Conservation (phyloP, 768 basidiomycete genomes). For the Leccinum arenicola region DNA sequence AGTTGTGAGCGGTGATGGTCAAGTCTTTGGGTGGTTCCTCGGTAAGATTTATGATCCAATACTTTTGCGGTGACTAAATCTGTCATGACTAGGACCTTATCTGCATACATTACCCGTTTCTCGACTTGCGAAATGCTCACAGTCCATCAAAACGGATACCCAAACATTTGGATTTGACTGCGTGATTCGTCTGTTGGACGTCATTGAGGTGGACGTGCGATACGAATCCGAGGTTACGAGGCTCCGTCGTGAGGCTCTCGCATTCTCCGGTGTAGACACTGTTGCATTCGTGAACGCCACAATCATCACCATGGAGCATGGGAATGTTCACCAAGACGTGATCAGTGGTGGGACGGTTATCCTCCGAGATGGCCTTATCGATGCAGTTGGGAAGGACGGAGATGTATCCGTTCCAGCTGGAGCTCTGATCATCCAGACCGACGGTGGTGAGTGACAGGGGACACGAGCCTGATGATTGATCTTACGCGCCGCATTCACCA, state of each 20-base stretch:
- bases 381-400: constrained; percentile 39
- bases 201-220: constrained; percentile 55
- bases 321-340: constrained; percentile 46
- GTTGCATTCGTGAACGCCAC: constrained; percentile 69
- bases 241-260: constrained; percentile 50
- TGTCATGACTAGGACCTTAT: constrained; percentile 18
- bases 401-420: constrained; percentile 35
- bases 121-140: constrained; percentile 46
- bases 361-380: constrained; percentile 56
- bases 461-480: background rate
- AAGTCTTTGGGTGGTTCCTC: constrained; percentile 69
- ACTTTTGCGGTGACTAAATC: background rate
- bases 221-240: constrained; percentile 61
- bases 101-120: constrained; percentile 57
- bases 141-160: constrained; percentile 46
- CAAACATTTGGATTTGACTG: constrained; percentile 62
- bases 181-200: constrained; percentile 51
- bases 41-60: constrained; percentile 39
- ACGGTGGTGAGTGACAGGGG: constrained; percentile 48
- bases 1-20: constrained; percentile 61
- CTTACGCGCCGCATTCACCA: constrained; percentile 24
- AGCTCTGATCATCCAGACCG: constrained; percentile 51
- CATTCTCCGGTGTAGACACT: constrained; percentile 31
- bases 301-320: constrained; percentile 64
- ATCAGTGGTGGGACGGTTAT: constrained; percentile 52